These are phyloP conservation scores for Teratosphaeriaceae sp. DNA, from an alignment of 2,329 filamentous ascomycete genomes.

Conservation along the genomic window DNA sequence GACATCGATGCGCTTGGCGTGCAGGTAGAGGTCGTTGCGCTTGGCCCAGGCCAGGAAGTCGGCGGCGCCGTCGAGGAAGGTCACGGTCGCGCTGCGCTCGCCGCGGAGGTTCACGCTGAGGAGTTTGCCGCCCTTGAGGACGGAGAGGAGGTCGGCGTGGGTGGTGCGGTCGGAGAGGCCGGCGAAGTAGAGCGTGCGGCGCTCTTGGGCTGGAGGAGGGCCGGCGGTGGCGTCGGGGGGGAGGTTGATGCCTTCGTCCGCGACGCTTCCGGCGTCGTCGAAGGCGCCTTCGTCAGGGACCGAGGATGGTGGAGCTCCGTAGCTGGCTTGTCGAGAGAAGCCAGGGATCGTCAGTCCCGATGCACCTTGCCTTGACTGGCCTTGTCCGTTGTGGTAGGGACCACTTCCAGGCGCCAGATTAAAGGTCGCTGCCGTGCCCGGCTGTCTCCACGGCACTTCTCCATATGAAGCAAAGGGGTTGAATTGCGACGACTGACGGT, in stretches of 20 bases:
- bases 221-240: neutral
- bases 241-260: slow-evolving; percentile 4
- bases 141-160: slow-evolving; percentile 57
- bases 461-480: neutral
- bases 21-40: slow-evolving; percentile 61
- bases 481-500: slow-evolving; percentile 1
- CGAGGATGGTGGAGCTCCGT: slow-evolving; percentile 13
- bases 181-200: slow-evolving; percentile 54
- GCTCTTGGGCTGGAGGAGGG: slow-evolving; percentile 5
- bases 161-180: slow-evolving; percentile 58
- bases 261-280: slow-evolving; percentile 15
- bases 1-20: slow-evolving; percentile 58
- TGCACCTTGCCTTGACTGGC: neutral
- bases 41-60: slow-evolving; percentile 60
- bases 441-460: slow-evolving; percentile 9
- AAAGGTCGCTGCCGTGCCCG: slow-evolving; percentile 8
- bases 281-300: slow-evolving; percentile 16
- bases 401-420: slow-evolving; percentile 11
- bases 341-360: slow-evolving; percentile 5
- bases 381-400: slow-evolving; percentile 8
- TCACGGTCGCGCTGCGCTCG: slow-evolving; percentile 58
- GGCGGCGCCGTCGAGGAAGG: slow-evolving; percentile 59
- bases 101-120: slow-evolving; percentile 61
- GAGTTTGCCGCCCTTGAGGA: slow-evolving; percentile 63
- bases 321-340: slow-evolving; percentile 15